phyloP scores from a whole-genome alignment of 23 red algal species.

The Chondrus crispus region DNA sequence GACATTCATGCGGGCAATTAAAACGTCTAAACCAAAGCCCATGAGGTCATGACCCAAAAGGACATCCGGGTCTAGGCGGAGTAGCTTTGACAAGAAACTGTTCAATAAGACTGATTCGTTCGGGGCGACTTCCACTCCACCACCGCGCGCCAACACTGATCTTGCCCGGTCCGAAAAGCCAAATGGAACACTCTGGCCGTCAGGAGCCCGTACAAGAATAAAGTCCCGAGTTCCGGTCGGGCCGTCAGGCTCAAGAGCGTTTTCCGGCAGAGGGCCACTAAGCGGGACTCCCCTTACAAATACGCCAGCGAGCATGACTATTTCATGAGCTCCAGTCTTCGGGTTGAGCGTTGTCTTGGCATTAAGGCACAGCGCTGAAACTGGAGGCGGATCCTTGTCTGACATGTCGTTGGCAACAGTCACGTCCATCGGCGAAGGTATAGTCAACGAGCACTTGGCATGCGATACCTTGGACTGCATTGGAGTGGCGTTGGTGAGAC shows the following conservation, averaged over 20 bases:
- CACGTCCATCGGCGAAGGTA: conserved; percentile 5
- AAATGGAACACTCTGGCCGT: conserved; percentile 57
- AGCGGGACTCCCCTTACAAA: conserved; percentile 63
- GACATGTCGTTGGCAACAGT: neutral
- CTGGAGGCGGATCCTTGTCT: conserved; percentile 28
- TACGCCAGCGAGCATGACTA: conserved; percentile 64
- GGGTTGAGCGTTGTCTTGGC: conserved; percentile 65
- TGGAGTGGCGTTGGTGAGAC: conserved; percentile 39
- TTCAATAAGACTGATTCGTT: conserved; percentile 89
- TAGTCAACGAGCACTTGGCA: conserved; percentile 39
- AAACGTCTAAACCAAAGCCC: conserved; percentile 71
- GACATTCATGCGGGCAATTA: conserved; percentile 71
- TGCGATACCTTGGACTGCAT: conserved; percentile 43
- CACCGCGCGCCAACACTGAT: conserved; percentile 26
- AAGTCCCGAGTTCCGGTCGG: conserved; percentile 41
- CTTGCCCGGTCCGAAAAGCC: conserved; percentile 62
- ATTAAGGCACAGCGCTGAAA: conserved; percentile 57
- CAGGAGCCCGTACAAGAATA: conserved; percentile 64
- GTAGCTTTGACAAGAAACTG: conserved; percentile 58
- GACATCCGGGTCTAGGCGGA: conserved; percentile 84
- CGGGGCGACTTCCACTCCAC: conserved; percentile 54
- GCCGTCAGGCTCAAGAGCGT: conserved; percentile 35
- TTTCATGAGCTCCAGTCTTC: conserved; percentile 40
- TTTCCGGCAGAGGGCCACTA: conserved; percentile 39
- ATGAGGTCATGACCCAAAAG: conserved; percentile 77